Evolutionary conservation across 2,329 filamentous ascomycete genomes (phyloP).

Genomic region (Botrytis pseudocinerea): DNA sequence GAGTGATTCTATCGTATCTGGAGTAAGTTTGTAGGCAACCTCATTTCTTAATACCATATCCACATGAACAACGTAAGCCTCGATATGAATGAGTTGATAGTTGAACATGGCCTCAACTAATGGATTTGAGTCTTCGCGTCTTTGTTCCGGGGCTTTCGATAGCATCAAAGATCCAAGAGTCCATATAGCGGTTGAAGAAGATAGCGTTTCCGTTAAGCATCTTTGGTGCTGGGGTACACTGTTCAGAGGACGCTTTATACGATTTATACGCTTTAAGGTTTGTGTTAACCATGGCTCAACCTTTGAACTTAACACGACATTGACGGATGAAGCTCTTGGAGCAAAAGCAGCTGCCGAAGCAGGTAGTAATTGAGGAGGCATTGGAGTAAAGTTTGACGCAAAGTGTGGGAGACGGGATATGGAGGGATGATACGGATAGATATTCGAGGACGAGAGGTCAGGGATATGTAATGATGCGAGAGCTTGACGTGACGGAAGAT

Average conservation of each 20-base stretch:
- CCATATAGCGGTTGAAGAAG: conserved; percentile 89
- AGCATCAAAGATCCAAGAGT: conserved; percentile 91
- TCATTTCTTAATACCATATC: conserved; percentile 98
- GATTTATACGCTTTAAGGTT: conserved; percentile 94
- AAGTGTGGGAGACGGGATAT: conserved; percentile 21
- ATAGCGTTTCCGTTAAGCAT: conserved; percentile 93
- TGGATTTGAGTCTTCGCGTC: conserved; percentile 78
- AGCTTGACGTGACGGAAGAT: conserved; percentile 21
- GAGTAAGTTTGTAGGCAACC: conserved; percentile 95
- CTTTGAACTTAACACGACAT: conserved; percentile 89
- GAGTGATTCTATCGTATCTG: conserved; percentile 88
- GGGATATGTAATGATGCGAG: conserved; percentile 29
- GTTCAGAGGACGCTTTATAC: conserved; percentile 95
- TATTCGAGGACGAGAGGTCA: conserved; percentile 27
- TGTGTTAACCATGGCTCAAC: conserved; percentile 96
- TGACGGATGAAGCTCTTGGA: conserved; percentile 84
- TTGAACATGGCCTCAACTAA: conserved; percentile 87
- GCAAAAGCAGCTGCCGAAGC: conserved; percentile 96
- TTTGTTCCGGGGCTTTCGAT: conserved; percentile 83
- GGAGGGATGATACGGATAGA: conserved; percentile 26
- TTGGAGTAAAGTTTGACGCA: conserved; percentile 43
- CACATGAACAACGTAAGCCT: conserved; percentile 98
- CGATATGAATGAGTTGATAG: conserved; percentile 88
- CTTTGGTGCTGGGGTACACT: conserved; percentile 92
- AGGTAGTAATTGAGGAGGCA: conserved; percentile 91